Base-by-base conservation (phyloP, 2,329 filamentous ascomycete species). In the Pseudodiploospora longispora region DNA sequence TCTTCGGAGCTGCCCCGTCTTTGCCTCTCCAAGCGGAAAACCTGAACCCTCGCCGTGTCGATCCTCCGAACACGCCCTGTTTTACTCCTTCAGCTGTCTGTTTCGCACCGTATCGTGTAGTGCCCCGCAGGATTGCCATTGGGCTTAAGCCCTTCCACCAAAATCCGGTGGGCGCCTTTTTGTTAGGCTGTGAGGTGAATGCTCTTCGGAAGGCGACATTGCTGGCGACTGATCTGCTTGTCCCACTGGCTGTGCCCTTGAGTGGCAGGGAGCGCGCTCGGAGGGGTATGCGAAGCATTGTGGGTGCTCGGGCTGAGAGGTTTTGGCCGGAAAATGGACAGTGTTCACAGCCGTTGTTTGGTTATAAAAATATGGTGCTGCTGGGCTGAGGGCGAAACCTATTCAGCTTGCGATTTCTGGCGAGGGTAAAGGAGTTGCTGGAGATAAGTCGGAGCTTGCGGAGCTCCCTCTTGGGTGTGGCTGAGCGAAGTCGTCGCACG, bases 21-120 rank as follows among this genome's bases (percentile, higher is more conserved):
- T 50, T 56, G 38, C 55, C 51, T 44, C 59, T 53, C 54, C 62
- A 63, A 4, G 62, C 49, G 2, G 64, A 62, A 46, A 62, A 65
- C 29, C 56, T 55, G 46, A 67, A 67, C 7, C 59, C 60, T 41
- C 64, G 63, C 27, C 50, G 53, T 37, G 58, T 42, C 6, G 46
- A 44, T 29, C 52, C 54, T 35, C 53, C 54, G 10, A 59, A 50
- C 29, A 50, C 48, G 37, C 44, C 38, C 28, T 52, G 51, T 34
- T 52, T 50, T 38, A 48, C 51, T 36, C 42, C 33, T 33, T 29
- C 27, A 2, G 28, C 41, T 12, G 50, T 38, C 29, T 45, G 51
- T 38, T 41, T 44, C n/a, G 41, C 32, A 6, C 27, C 32, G 43
- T 42, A 40, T 27, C 43, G 45, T 36, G 42, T 36, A 7, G 29